Percentiles rank a stretch among this genome's conserved stretches.
Evolutionary conservation across 2,329 filamentous ascomycete genomes (phyloP).

Genomic region (Colletotrichum gigasporum): DNA sequence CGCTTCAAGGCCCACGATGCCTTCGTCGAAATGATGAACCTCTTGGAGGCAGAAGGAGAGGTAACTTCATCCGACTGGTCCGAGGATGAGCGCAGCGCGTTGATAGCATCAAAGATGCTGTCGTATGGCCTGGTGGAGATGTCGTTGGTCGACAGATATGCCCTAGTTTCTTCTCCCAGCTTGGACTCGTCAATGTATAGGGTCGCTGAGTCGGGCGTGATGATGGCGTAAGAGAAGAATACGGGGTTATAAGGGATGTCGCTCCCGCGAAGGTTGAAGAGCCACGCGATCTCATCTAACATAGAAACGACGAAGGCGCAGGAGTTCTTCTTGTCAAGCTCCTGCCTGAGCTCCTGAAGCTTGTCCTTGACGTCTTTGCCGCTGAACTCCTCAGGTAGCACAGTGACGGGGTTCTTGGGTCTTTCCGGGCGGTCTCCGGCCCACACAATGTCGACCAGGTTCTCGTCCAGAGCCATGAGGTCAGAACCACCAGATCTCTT

Average conservation of each 20-base stretch:
- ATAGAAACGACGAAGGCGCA: slow-evolving; percentile 90
- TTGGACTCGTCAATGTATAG: slow-evolving; percentile 88
- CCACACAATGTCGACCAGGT: slow-evolving; percentile 95
- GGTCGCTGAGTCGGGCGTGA: slow-evolving; percentile 80
- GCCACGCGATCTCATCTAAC: slow-evolving; percentile 96
- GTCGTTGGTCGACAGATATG: slow-evolving; percentile 74
- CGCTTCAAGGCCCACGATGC: slow-evolving; percentile 93
- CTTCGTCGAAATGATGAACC: slow-evolving; percentile 87
- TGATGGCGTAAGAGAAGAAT: slow-evolving; percentile 94
- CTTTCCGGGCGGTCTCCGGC: slow-evolving; percentile 75
- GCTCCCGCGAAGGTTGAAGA: slow-evolving; percentile 95
- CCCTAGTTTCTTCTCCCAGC: slow-evolving; percentile 72
- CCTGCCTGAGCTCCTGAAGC: slow-evolving; percentile 86
- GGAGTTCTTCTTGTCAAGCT: slow-evolving; percentile 89
- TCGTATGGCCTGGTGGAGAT: slow-evolving; percentile 85
- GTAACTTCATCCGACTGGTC: slow-evolving; percentile 26
- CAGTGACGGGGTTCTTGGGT: slow-evolving; percentile 79
- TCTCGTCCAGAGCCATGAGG: slow-evolving; percentile 78
- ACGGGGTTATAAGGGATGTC: slow-evolving; percentile 99
- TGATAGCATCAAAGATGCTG: slow-evolving; percentile 81
- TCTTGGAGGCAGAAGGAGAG: slow-evolving; percentile 57
- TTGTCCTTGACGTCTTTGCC: slow-evolving; percentile 88
- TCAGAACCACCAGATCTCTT: slow-evolving; percentile 85
- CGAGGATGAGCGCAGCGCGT: slow-evolving; percentile 58
- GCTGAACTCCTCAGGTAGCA: slow-evolving; percentile 77